Evolutionary conservation across 148 eudicot genomes (phyloP).

Genomic region (Diospyros kaki): DNA sequence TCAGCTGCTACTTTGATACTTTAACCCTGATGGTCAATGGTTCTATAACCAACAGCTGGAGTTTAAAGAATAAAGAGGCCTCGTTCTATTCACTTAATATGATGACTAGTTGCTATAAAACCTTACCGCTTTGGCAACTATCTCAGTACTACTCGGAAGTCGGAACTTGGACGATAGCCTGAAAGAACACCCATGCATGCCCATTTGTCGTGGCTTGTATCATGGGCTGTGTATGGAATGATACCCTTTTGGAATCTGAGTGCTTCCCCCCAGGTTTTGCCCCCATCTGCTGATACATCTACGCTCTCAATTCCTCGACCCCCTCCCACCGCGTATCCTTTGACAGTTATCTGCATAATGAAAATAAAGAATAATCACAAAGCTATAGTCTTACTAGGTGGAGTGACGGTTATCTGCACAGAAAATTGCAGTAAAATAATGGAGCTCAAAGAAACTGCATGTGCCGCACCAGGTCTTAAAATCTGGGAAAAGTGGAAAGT

Average conservation of each 20-base stretch:
- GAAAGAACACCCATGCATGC: conserved; percentile 90
- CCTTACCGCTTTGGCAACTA: conserved; percentile 89
- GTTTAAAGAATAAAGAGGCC: too few relatives aligned
- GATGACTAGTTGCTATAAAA: background rate
- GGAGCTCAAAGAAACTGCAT: background rate
- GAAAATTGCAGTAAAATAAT: background rate
- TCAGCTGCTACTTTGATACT: background rate
- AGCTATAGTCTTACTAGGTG: too few relatives aligned
- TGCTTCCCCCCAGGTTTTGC: conserved; percentile 88
- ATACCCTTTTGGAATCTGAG: conserved; percentile 68
- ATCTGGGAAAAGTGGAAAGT: background rate
- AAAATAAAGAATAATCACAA: too few relatives aligned
- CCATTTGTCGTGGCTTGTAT: conserved; percentile 64
- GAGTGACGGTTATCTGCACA: background rate
- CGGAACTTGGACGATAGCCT: conserved; percentile 55
- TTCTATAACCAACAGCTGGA: too few relatives aligned
- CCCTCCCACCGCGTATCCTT: conserved; percentile 90
- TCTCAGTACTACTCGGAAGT: conserved; percentile 53
- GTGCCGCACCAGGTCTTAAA: background rate
- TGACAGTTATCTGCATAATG: too few relatives aligned
- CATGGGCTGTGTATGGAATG: conserved; percentile 61
- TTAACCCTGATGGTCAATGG: too few relatives aligned
- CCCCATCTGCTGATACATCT: conserved; percentile 81
- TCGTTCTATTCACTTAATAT: background rate
- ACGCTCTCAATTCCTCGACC: conserved; percentile 93